Conservation (phyloP, 495 filamentous ascomycete genomes). For the Bryoglossum gracile region DNA sequence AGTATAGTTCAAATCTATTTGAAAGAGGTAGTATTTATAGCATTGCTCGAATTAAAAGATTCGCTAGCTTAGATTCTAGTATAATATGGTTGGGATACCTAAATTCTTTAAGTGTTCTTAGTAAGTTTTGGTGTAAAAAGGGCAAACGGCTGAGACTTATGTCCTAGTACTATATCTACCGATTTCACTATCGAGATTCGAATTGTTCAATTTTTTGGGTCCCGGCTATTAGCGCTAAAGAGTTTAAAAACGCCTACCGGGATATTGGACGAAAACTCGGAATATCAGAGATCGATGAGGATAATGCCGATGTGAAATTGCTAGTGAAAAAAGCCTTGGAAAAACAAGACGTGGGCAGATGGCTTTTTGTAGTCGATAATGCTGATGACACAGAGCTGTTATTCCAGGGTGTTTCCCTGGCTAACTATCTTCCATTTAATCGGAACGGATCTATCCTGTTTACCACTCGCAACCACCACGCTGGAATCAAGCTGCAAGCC, state of each 20-base stretch:
- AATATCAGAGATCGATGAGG: slow-evolving; percentile 17
- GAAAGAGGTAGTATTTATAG: too few species aligned
- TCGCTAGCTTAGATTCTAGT: too few species aligned
- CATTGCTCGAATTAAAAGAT: too few species aligned
- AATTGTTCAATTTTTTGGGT: slow-evolving; percentile 39
- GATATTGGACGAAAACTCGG: slow-evolving; percentile 27
- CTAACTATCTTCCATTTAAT: slow-evolving; percentile 23
- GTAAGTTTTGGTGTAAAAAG: too few species aligned
- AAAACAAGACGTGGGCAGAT: slow-evolving; percentile 22
- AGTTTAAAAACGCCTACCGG: slow-evolving; percentile 34
- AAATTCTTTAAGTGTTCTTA: too few species aligned
- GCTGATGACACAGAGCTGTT: slow-evolving; percentile 19
- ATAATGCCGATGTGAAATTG: slow-evolving; percentile 23
- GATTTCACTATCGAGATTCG: too few species aligned
- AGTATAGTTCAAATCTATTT: too few species aligned
- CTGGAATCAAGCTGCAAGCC: slow-evolving; percentile 8
- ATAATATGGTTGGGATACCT: too few species aligned
- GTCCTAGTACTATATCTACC: too few species aligned
- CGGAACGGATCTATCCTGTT: slow-evolving; percentile 12
- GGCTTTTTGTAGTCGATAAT: slow-evolving; percentile 32
- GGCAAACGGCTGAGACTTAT: too few species aligned
- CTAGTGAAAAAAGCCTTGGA: slow-evolving; percentile 17
- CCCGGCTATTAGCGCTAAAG: slow-evolving; percentile 27
- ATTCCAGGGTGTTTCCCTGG: slow-evolving; percentile 12
- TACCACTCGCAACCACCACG: slow-evolving; percentile 16